phyloP scores from a whole-genome alignment of 2,329 filamentous ascomycete genomes.

The Ciborinia camelliae region DNA sequence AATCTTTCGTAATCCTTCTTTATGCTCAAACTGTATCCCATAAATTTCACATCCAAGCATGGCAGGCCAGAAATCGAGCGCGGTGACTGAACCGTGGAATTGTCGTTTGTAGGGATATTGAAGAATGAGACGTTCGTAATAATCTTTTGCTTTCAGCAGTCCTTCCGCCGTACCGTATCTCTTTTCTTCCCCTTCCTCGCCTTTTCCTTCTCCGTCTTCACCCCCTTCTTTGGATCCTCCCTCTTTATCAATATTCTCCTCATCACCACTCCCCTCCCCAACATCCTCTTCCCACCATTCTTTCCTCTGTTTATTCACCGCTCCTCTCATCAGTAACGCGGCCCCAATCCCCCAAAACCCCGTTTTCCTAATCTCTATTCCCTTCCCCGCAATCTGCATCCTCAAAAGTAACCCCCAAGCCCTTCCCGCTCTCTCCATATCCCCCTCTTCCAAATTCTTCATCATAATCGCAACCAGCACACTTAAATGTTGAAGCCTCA shows the following conservation, averaged over 20 bases:
- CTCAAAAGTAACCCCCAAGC: conserved; percentile 73
- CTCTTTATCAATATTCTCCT: conserved; percentile 3
- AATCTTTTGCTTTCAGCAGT: conserved; percentile 58
- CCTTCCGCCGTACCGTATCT: conserved; percentile 46
- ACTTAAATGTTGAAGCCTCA: conserved; percentile 56
- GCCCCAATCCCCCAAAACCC: conserved; percentile 80
- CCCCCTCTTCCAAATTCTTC: conserved; percentile 65
- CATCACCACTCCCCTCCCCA: conserved; percentile 1
- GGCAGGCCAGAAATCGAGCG: conserved; percentile 76
- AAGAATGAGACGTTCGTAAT: conserved; percentile 75
- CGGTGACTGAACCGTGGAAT: conserved; percentile 57
- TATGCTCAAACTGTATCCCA: conserved; percentile 61
- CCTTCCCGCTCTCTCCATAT: conserved; percentile 67
- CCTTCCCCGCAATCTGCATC: conserved; percentile 51
- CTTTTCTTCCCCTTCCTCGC: conserved; percentile 12
- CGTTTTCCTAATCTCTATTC: conserved; percentile 65
- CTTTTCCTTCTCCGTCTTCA: conserved; percentile 17
- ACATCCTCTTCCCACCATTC: conserved; percentile 16
- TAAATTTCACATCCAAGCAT: conserved; percentile 81
- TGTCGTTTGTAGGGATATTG: conserved; percentile 67
- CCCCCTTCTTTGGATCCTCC: conserved; percentile 18
- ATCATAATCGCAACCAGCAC: conserved; percentile 69
- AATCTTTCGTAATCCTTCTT: conserved; percentile 43
- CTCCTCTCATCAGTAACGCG: conserved; percentile 68
- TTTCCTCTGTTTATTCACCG: conserved; percentile 28